Evolutionary conservation across 495 filamentous ascomycete species (phyloP).

Genomic region (Talaromyces thailandensis): DNA sequence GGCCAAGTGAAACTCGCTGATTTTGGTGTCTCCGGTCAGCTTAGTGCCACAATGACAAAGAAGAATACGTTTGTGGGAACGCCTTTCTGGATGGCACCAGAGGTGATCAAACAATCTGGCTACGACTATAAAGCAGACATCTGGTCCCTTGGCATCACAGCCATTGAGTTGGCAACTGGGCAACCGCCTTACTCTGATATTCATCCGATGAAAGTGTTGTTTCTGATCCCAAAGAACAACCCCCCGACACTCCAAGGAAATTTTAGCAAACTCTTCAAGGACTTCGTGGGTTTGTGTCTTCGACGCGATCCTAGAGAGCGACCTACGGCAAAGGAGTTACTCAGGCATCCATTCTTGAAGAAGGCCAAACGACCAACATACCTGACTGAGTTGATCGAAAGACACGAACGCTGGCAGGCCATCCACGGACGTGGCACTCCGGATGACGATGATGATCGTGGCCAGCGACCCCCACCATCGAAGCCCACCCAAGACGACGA

Average conservation of each 20-base stretch:
- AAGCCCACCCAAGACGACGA: constrained; percentile 36
- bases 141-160: constrained; percentile 98
- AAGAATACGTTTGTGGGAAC: constrained; percentile 99
- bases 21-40: constrained; percentile 93
- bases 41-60: constrained; percentile 99
- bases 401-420: constrained; percentile 76
- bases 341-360: constrained; percentile 84
- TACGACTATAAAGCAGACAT: constrained; percentile 99
- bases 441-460: constrained; percentile 53
- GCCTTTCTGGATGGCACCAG: constrained; percentile 99
- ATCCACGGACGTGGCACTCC: constrained; percentile 43
- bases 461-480: constrained; percentile 18
- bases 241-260: constrained; percentile 75
- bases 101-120: constrained; percentile 96
- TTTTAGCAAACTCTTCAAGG: constrained; percentile 86
- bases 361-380: constrained; percentile 84
- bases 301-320: constrained; percentile 81
- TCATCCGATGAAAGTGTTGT: constrained; percentile 97
- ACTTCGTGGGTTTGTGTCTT: constrained; percentile 83
- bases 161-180: constrained; percentile 83
- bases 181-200: constrained; percentile 96
- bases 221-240: constrained; percentile 92
- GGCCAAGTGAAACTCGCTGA: constrained; percentile 96
- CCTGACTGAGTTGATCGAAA: constrained; percentile 86
- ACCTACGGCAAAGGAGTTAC: constrained; percentile 76